Evolutionary conservation across 116 monocot species (phyloP).

Genomic region (Iris pallida): DNA sequence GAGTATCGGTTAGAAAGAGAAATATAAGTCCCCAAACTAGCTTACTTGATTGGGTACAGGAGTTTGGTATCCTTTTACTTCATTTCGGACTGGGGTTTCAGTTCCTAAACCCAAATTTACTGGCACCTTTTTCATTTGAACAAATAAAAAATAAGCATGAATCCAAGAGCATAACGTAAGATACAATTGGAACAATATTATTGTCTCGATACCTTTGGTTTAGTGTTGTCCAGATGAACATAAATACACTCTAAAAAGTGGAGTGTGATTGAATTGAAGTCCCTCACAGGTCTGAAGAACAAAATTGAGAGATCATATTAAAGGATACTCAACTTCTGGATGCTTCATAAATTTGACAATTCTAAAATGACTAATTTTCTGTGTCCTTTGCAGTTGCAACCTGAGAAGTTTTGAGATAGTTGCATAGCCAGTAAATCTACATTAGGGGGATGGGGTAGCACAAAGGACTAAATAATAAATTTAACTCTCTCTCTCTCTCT

Average conservation of each 20-base stretch:
- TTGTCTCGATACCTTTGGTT: conserved; percentile 31
- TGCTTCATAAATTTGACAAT: too few species aligned
- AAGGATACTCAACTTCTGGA: background rate
- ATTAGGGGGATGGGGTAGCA: too few species aligned
- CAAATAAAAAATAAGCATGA: background rate
- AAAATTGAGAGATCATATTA: background rate
- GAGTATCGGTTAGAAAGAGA: background rate
- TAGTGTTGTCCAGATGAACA: conserved; percentile 53
- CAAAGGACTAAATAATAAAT: too few species aligned
- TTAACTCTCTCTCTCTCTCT: too few species aligned
- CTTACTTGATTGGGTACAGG: conserved; percentile 31
- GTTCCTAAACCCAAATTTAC: conserved; percentile 1
- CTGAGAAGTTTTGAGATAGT: too few species aligned
- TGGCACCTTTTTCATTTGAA: conserved; percentile 4
- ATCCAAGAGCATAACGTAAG: background rate
- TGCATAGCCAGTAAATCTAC: too few species aligned
- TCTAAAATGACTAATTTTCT: too few species aligned
- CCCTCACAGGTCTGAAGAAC: conserved; percentile 33
- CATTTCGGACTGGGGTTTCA: conserved; percentile 18
- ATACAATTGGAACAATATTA: background rate
- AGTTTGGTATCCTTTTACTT: conserved; percentile 27
- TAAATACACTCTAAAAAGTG: conserved; percentile 57
- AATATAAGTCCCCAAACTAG: background rate
- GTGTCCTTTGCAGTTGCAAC: too few species aligned
- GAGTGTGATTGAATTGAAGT: conserved; percentile 45